phyloP scores from a whole-genome alignment of 768 basidiomycete species.

The Botryobasidium botryosum region DNA sequence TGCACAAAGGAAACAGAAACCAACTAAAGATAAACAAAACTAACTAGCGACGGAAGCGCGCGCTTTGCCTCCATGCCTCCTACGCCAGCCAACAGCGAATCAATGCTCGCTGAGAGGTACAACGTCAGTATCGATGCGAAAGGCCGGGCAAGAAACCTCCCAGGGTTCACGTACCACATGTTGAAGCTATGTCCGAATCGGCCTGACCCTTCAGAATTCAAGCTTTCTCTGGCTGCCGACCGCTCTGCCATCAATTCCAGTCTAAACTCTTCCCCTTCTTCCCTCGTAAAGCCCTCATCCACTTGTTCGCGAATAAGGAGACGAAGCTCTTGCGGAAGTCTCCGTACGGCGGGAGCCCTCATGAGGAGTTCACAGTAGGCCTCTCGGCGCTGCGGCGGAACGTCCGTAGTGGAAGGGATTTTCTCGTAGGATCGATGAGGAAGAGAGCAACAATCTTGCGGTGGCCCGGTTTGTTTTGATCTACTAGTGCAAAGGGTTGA shows the following conservation, averaged over 20 bases:
- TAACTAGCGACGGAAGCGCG: no score
- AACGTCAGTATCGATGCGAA: no score
- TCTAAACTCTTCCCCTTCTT: conserved; percentile 3
- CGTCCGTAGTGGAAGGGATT: conserved; percentile 27
- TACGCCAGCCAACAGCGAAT: no score
- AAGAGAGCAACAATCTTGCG: conserved; percentile 29
- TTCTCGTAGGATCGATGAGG: conserved; percentile 28
- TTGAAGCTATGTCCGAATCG: conserved; percentile 4
- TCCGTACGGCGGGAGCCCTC: not conserved
- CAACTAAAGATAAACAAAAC: no score
- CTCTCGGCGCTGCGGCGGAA: conserved; percentile 36
- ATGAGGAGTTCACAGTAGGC: conserved; percentile 21
- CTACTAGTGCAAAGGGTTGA: conserved; percentile 26
- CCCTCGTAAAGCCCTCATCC: conserved; percentile 1
- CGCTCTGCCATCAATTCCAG: conserved; percentile 8
- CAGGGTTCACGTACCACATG: no score
- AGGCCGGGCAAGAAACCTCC: no score
- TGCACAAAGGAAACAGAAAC: no score
- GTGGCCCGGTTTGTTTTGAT: conserved; percentile 27
- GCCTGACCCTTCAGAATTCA: not conserved
- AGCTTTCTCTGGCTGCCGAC: conserved; percentile 4
- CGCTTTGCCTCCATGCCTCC: no score
- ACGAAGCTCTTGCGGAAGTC: conserved; percentile 2
- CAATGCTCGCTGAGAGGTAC: no score
- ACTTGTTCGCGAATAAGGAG: not conserved